Conservation (phyloP, 1,284 basidiomycete genomes). For the Hypsizygus ulmarius region DNA sequence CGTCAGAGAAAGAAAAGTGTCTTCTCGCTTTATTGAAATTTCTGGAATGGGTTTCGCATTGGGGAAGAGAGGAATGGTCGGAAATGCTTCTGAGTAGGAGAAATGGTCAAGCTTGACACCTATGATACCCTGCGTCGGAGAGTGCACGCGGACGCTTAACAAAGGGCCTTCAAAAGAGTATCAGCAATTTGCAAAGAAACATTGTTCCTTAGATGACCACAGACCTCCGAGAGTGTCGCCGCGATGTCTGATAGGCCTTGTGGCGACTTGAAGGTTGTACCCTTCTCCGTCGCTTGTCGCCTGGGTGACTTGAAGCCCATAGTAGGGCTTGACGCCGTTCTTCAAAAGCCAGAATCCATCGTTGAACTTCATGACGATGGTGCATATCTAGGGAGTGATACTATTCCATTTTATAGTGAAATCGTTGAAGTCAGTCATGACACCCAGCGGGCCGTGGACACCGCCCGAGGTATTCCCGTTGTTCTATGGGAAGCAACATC, state of each 20-base stretch:
- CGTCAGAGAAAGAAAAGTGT: constrained; percentile 37
- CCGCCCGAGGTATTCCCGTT: constrained; percentile 12
- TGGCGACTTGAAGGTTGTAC: constrained; percentile 60
- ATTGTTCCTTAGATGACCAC: constrained; percentile 14
- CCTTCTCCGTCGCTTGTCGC: constrained; percentile 41
- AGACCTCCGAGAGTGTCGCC: constrained; percentile 67
- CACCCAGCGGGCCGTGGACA: constrained; percentile 12
- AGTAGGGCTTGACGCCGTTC: constrained; percentile 59
- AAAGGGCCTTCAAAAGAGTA: constrained; percentile 45
- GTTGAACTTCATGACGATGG: constrained; percentile 43
- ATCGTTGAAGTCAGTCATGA: constrained; percentile 2
- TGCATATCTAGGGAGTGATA: not conserved
- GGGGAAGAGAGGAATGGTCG: constrained; percentile 64
- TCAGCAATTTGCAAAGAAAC: not conserved
- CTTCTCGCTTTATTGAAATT: constrained; percentile 36
- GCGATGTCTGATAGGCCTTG: constrained; percentile 61
- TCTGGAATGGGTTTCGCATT: constrained; percentile 49
- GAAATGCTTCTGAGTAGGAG: constrained; percentile 40
- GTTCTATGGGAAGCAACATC: not conserved
- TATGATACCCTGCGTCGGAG: constrained; percentile 65
- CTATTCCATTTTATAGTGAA: constrained; percentile 12
- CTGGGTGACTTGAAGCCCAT: constrained; percentile 55
- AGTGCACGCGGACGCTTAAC: constrained; percentile 57
- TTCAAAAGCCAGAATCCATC: constrained; percentile 73
- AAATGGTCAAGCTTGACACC: constrained; percentile 66